Conservation (phyloP, 768 basidiomycete genomes). For the Tubosaeta sp. region DNA sequence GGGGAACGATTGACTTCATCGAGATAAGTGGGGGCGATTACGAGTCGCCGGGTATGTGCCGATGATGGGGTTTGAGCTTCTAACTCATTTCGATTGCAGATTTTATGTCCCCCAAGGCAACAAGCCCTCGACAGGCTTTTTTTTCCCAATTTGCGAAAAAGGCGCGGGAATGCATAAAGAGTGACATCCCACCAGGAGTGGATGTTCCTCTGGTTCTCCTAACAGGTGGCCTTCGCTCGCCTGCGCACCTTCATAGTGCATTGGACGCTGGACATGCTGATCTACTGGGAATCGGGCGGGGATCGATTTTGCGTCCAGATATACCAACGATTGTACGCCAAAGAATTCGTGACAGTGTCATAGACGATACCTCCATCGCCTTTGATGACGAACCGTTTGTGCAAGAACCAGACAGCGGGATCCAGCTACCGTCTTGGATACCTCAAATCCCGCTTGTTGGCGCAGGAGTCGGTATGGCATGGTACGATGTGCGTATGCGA, state of each 20-base stretch:
- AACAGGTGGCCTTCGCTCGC: constrained; percentile 74
- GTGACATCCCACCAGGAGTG: constrained; percentile 20
- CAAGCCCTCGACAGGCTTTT: constrained; percentile 56
- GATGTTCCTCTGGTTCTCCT: constrained; percentile 62
- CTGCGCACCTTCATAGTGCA: constrained; percentile 49
- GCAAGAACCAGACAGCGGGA: constrained; percentile 33
- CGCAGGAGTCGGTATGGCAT: constrained; percentile 57
- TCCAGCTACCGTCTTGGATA: constrained; percentile 25
- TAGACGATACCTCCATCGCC: constrained; percentile 11
- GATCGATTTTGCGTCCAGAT: constrained; percentile 57
- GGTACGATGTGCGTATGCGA: constrained; percentile 63
- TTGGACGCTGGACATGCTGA: constrained; percentile 57
- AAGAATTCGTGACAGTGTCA: constrained; percentile 4
- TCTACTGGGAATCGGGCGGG: constrained; percentile 73
- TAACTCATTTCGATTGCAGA: constrained; percentile 29
- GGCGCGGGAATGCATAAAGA: constrained; percentile 45
- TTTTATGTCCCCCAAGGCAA: constrained; percentile 34
- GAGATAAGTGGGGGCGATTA: constrained; percentile 90
- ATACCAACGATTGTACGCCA: constrained; percentile 43
- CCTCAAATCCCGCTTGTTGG: constrained; percentile 58
- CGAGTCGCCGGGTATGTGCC: constrained; percentile 59
- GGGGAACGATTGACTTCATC: constrained; percentile 73
- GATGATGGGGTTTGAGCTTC: not conserved
- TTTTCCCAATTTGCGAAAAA: constrained; percentile 64
- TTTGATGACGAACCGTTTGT: constrained; percentile 33